Conservation (phyloP, 1,284 basidiomycete genomes). For the Ustilago lituana region DNA sequence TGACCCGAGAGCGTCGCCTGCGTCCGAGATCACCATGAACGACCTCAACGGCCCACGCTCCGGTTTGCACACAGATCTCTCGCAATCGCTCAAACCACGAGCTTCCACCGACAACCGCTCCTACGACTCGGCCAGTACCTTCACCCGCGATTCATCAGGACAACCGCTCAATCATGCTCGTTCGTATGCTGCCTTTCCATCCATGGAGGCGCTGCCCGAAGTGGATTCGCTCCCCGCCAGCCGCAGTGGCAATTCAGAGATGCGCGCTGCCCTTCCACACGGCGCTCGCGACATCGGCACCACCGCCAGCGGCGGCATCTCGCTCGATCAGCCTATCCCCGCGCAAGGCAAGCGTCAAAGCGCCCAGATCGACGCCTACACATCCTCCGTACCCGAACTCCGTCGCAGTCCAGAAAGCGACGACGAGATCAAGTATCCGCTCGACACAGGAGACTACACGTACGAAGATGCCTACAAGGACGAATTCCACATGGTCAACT, state of each 20-base stretch:
- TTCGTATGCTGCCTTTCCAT: conserved; percentile 45
- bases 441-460: conserved; percentile 35
- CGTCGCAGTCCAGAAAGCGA: conserved; percentile 36
- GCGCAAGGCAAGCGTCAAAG: conserved; percentile 37
- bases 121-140: conserved; percentile 44
- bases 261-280: conserved; percentile 25
- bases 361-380: conserved; percentile 30
- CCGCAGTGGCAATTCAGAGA: conserved; percentile 32
- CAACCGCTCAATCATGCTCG: conserved; percentile 46
- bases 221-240: conserved; percentile 45
- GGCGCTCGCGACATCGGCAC: conserved; percentile 47
- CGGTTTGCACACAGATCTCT: conserved; percentile 7
- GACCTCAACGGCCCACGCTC: conserved; percentile 6
- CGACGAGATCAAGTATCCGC: conserved; percentile 39
- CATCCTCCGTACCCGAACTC: conserved; percentile 26
- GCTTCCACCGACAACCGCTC: conserved; percentile 38
- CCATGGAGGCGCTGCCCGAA: conserved; percentile 49
- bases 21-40: conserved; percentile 29
- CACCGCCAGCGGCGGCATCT: conserved; percentile 50
- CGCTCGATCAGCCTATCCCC: conserved; percentile 43
- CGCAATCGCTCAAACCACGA: conserved; percentile 18
- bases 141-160: conserved; percentile 18
- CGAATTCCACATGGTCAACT: conserved; percentile 43
- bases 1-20: conserved; percentile 2
- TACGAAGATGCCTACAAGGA: conserved; percentile 50